Percentiles rank a stretch among this genome's conserved stretches.
Conservation (phyloP, 805 yeast species). For the Gaillardinia entomophila region DNA sequence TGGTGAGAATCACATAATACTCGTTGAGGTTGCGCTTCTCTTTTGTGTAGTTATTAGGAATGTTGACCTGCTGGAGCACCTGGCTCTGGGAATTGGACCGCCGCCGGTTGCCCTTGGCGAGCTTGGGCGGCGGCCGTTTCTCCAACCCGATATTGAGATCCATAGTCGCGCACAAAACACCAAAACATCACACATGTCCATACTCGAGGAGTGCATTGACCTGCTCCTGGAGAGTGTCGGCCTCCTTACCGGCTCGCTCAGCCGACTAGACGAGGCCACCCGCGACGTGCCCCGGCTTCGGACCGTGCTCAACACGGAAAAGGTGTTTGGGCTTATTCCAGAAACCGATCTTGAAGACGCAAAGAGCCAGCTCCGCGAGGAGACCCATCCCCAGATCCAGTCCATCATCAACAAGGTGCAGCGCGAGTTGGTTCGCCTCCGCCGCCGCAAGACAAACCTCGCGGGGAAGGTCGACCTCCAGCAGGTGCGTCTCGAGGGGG, state of each 20-base stretch:
- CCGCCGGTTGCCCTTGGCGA: conserved; percentile 3
- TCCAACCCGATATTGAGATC: background rate
- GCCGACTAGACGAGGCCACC: conserved; percentile 27
- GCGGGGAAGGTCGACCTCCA: conserved; percentile 36
- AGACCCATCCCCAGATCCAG: conserved; percentile 38
- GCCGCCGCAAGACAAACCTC: conserved; percentile 25
- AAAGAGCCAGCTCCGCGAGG: conserved; percentile 26
- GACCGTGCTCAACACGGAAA: conserved; percentile 35
- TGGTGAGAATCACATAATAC: conserved; percentile 63
- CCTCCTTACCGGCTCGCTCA: conserved; percentile 26
- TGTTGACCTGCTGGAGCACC: conserved; percentile 16
- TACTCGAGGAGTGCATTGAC: conserved; percentile 18
- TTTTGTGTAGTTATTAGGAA: conserved; percentile 4
- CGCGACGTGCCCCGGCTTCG: conserved; percentile 36
- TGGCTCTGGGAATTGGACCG: conserved; percentile 40
- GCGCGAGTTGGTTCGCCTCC: conserved; percentile 25
- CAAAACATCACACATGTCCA: background rate
- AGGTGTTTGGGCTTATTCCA: conserved; percentile 47
- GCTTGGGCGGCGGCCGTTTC: background rate
- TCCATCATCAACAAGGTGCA: conserved; percentile 24
- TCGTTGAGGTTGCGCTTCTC: conserved; percentile 22
- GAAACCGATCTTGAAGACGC: conserved; percentile 41
- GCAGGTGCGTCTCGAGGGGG: conserved; percentile 27
- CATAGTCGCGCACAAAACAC: background rate
- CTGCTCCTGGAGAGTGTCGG: conserved; percentile 28